A percentile compares a stretch with the other conserved stretches of the same genome.
Conservation (phyloP, 2,329 filamentous ascomycete genomes). For the Cercospora sp. region DNA sequence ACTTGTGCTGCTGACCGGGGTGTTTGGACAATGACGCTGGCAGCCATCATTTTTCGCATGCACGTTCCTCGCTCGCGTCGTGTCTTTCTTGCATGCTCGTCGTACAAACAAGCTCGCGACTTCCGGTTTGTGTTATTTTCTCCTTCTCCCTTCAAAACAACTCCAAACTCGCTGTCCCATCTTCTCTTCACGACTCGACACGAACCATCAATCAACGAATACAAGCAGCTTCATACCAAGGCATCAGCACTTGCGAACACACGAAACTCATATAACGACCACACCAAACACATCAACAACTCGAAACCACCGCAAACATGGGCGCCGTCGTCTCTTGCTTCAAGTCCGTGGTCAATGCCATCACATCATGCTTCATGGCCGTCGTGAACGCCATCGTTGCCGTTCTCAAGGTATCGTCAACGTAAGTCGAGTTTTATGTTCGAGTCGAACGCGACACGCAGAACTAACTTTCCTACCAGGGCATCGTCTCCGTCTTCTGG, state of each 20-base stretch:
- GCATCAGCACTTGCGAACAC: conserved; percentile 7
- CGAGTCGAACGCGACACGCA: not conserved
- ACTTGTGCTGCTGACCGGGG: conserved; percentile 2
- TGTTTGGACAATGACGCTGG: conserved; percentile 2
- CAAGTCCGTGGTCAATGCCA: conserved; percentile 47
- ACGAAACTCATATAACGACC: not conserved
- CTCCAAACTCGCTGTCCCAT: not conserved
- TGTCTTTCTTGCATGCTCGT: conserved; percentile 1
- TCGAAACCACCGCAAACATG: conserved; percentile 46
- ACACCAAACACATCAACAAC: conserved; percentile 4
- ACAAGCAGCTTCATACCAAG: not conserved
- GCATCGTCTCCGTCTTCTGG: conserved; percentile 52
- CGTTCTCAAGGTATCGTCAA: conserved; percentile 50
- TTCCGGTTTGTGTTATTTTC: not conserved
- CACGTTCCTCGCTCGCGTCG: conserved; percentile 6
- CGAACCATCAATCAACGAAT: not conserved
- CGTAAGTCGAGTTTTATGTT: conserved; percentile 24
- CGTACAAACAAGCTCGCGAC: conserved; percentile 9
- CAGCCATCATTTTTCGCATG: not conserved
- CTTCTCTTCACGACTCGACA: not conserved
- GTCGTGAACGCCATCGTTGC: conserved; percentile 51
- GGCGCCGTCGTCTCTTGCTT: conserved; percentile 66
- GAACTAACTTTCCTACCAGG: conserved; percentile 40
- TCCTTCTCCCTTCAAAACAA: conserved; percentile 2
- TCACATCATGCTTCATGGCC: conserved; percentile 44